These are phyloP conservation scores for Lumnitzera littorea DNA, from an alignment of 345 rosid species.

Conservation along the genomic window DNA sequence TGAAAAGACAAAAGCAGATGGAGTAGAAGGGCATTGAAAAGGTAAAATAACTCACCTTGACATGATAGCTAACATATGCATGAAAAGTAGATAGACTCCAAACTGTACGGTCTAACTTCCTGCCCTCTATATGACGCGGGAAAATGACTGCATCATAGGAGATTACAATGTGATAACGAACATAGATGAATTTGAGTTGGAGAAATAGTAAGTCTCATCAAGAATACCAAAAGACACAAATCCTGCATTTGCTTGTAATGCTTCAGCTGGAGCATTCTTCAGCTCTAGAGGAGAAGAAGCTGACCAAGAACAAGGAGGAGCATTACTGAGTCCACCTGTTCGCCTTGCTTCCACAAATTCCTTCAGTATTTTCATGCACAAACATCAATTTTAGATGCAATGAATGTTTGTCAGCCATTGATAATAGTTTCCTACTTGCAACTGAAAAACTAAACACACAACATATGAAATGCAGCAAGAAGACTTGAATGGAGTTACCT, in stretches of 20 bases:
- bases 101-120: conserved; percentile 77
- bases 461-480: not conserved
- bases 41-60: conserved; percentile 50
- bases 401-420: not conserved
- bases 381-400: not conserved
- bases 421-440: no score
- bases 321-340: conserved; percentile 64
- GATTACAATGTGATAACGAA: conserved; percentile 9
- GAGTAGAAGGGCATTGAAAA: not conserved
- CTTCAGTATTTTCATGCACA: conserved; percentile 22
- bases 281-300: conserved; percentile 61
- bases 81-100: conserved; percentile 89
- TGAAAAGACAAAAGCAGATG: not conserved
- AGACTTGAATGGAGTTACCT: conserved; percentile 30
- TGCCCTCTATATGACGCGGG: conserved; percentile 88
- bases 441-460: not conserved
- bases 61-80: conserved; percentile 95
- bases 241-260: conserved; percentile 85
- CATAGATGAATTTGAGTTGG: conserved; percentile 3
- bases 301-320: conserved; percentile 89
- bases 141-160: conserved; percentile 49
- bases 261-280: conserved; percentile 63
- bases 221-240: conserved; percentile 87
- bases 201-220: not conserved
- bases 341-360: conserved; percentile 94